Percentiles rank a stretch among this genome's conserved stretches.
phyloP scores from a whole-genome alignment of 495 filamentous ascomycete species.

The Penicillium tannophilum region DNA sequence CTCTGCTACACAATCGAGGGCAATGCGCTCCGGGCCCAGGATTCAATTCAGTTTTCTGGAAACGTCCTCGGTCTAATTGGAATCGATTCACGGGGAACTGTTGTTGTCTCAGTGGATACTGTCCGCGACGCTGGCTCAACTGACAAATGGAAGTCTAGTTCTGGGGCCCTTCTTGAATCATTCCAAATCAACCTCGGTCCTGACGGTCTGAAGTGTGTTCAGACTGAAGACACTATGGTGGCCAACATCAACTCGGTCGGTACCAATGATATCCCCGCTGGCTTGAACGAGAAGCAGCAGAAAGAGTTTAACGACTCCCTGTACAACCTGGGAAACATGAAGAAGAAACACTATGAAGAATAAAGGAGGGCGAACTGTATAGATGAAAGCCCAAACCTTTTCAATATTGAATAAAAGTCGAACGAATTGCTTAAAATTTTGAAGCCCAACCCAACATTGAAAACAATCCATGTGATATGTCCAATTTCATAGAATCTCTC shows the following conservation, averaged over 20 bases:
- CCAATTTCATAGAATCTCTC: not conserved
- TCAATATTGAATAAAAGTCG: not conserved
- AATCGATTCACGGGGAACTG: conserved; percentile 32
- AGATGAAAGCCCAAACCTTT: not conserved
- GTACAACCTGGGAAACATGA: conserved; percentile 71
- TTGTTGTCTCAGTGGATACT: conserved; percentile 61
- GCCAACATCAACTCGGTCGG: conserved; percentile 36
- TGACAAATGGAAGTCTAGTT: conserved; percentile 31
- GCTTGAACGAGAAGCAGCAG: conserved; percentile 36
- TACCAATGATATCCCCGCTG: conserved; percentile 33
- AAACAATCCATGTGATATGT: not conserved
- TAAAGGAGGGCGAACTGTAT: not conserved
- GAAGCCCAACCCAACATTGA: not conserved
- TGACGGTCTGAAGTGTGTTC: conserved; percentile 27
- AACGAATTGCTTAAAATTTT: not conserved
- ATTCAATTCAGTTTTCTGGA: conserved; percentile 54
- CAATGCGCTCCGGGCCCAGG: conserved; percentile 45
- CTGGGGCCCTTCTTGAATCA: conserved; percentile 29
- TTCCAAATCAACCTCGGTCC: conserved; percentile 25
- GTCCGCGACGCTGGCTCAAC: conserved; percentile 45
- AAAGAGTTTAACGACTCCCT: conserved; percentile 52
- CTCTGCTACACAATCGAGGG: conserved; percentile 57
- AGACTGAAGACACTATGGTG: conserved; percentile 24
- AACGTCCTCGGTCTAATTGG: conserved; percentile 62
- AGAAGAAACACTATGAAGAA: conserved; percentile 56